Percentiles rank a stretch among this genome's conserved stretches.
Evolutionary conservation across 2,329 filamentous ascomycete genomes (phyloP).

Genomic region (Claviceps africana): DNA sequence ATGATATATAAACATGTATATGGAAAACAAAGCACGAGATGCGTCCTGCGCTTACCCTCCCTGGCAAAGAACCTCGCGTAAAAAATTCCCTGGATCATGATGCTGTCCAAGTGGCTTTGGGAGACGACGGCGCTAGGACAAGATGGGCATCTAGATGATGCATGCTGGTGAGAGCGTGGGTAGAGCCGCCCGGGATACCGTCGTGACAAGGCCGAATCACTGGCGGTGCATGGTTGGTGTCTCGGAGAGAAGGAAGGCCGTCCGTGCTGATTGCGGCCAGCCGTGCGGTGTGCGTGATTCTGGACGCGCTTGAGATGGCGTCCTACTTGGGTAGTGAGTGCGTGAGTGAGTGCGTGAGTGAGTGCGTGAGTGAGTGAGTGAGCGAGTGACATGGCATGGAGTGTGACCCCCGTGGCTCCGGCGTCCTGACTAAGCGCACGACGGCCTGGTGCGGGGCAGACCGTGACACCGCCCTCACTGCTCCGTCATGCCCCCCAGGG

Average conservation of each 20-base stretch:
- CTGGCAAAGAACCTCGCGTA: conserved; percentile 55
- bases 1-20: not conserved
- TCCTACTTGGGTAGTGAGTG: no score
- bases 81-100: conserved; percentile 57
- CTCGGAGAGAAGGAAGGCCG: no score
- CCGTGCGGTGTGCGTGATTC: no score
- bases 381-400: no score
- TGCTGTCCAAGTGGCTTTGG: not conserved
- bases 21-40: not conserved
- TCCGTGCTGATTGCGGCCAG: no score
- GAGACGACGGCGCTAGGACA: not conserved
- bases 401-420: no score
- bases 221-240: not conserved
- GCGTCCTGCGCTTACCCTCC: conserved; percentile 32
- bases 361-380: not conserved
- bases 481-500: no score
- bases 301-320: no score
- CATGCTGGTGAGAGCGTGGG: not conserved
- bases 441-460: no score
- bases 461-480: no score
- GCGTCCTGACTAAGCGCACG: no score
- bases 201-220: not conserved
- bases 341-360: no score
- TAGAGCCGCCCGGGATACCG: not conserved
- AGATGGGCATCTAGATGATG: not conserved